These are phyloP conservation scores for Yamadazyma siamensis DNA, from an alignment of 1,139 yeast genomes.

Conservation along the genomic window DNA sequence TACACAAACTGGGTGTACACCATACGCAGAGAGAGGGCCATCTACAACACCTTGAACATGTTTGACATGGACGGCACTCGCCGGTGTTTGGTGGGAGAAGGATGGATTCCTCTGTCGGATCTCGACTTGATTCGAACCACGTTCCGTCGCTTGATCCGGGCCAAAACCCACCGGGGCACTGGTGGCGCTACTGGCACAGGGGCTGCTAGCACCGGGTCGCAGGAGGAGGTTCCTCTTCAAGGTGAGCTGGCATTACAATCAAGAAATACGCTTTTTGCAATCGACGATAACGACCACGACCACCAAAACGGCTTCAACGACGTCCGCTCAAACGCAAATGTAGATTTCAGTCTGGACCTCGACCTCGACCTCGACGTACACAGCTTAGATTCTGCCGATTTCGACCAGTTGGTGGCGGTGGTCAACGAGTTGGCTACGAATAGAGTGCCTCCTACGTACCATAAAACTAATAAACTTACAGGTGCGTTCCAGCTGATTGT, in stretches of 20 bases:
- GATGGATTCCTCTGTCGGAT: constrained; percentile 73
- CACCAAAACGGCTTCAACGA: constrained; percentile 11
- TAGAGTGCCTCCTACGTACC: constrained; percentile 90
- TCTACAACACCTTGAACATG: constrained; percentile 71
- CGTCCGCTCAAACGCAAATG: constrained; percentile 15
- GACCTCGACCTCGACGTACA: neutral
- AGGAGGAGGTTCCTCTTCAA: constrained; percentile 21
- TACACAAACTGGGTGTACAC: constrained; percentile 36
- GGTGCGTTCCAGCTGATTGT: constrained; percentile 87
- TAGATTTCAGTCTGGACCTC: constrained; percentile 21
- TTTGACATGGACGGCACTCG: constrained; percentile 84
- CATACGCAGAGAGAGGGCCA: constrained; percentile 67
- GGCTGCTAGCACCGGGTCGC: constrained; percentile 11
- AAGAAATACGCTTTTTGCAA: constrained; percentile 43
- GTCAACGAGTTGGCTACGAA: constrained; percentile 79
- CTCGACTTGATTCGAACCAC: constrained; percentile 22
- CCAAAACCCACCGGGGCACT: constrained; percentile 16
- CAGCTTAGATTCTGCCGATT: too few species aligned
- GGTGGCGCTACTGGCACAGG: constrained; percentile 2
- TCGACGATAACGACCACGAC: constrained; percentile 32
- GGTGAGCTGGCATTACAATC: neutral
- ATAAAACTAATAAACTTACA: constrained; percentile 88
- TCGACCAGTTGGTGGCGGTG: constrained; percentile 45
- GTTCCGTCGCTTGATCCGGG: constrained; percentile 24
- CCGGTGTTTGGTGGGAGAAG: constrained; percentile 93